A percentile compares a stretch with the other conserved stretches of the same genome.
phyloP scores from a whole-genome alignment of 495 filamentous ascomycete genomes.

The Lasiosphaeria miniovina region DNA sequence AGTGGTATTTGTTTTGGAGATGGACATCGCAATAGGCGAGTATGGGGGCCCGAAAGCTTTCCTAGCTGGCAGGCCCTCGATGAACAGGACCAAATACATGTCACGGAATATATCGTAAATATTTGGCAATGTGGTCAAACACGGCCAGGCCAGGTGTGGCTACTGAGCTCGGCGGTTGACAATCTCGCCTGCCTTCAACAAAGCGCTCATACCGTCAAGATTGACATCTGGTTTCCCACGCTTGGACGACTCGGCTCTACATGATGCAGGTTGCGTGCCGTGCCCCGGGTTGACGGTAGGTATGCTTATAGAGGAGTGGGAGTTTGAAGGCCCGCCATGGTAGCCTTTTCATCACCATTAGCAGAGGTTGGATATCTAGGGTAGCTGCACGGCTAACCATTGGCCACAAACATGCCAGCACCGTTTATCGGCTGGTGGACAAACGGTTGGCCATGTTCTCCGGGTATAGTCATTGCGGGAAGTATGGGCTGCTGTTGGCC shows the following conservation, averaged over 20 bases:
- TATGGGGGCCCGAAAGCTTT: too few species aligned
- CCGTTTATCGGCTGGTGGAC: slow-evolving; percentile 16
- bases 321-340: slow-evolving; percentile 11
- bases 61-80: too few species aligned
- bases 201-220: slow-evolving; percentile 51
- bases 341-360: slow-evolving; percentile 24
- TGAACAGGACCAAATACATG: too few species aligned
- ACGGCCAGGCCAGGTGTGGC: not conserved
- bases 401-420: slow-evolving; percentile 13
- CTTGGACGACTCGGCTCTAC: not conserved
- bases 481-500: slow-evolving; percentile 12
- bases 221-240: slow-evolving; percentile 18
- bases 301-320: slow-evolving; percentile 12
- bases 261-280: slow-evolving; percentile 3
- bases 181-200: slow-evolving; percentile 54
- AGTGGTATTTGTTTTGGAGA: too few species aligned
- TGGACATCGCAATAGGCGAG: too few species aligned
- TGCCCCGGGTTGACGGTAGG: not conserved
- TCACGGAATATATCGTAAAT: too few species aligned
- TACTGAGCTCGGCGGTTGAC: slow-evolving; percentile 41
- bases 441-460: slow-evolving; percentile 15
- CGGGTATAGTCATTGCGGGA: slow-evolving; percentile 5
- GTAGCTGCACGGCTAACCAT: slow-evolving; percentile 16
- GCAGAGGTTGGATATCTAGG: not conserved
- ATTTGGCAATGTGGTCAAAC: not conserved